Percentiles rank a stretch among this genome's conserved stretches.
Conservation (phyloP, 805 yeast genomes). For the Candida silvicultrix region DNA sequence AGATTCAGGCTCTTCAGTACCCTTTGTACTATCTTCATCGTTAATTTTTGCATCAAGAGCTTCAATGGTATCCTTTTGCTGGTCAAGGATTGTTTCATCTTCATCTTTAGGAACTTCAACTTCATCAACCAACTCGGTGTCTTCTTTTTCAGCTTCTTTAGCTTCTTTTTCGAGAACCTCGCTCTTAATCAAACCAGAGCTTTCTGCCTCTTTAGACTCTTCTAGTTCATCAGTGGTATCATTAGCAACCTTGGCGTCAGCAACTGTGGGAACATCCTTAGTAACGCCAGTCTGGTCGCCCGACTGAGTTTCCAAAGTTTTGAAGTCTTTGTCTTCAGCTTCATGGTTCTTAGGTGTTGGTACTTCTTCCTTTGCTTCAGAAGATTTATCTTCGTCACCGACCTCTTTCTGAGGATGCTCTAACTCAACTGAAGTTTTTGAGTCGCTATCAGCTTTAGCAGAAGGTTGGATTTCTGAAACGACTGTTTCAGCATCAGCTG, state of each 20-base stretch:
- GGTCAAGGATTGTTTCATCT: constrained; percentile 3
- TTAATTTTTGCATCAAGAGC: constrained; percentile 1
- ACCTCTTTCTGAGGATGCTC: too few relatives aligned
- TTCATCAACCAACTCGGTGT: constrained; percentile 6
- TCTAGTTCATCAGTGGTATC: constrained; percentile 5
- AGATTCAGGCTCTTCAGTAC: constrained; percentile 2
- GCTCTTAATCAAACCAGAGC: not conserved
- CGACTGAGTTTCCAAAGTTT: not conserved
- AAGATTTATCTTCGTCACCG: too few relatives aligned
- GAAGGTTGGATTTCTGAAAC: too few relatives aligned
- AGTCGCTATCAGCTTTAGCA: too few relatives aligned
- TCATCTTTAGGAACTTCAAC: not conserved
- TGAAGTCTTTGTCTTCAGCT: not conserved
- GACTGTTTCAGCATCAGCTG: constrained; percentile 1
- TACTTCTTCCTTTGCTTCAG: too few relatives aligned
- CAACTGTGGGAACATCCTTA: constrained; percentile 2
- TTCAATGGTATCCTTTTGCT: not conserved
- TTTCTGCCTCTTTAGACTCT: constrained; percentile 1
- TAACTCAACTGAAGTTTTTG: too few relatives aligned
- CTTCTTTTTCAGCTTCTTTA: constrained; percentile 1
- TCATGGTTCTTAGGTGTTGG: not conserved
- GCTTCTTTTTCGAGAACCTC: constrained; percentile 3
- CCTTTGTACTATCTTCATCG: too few relatives aligned
- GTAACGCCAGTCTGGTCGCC: not conserved
- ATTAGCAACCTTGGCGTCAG: constrained; percentile 2